Percentiles rank a stretch among this genome's conserved stretches.
These are phyloP conservation scores for Mucor saturninus DNA, from an alignment of 371 early-diverging fungal species.

Conservation along the genomic window DNA sequence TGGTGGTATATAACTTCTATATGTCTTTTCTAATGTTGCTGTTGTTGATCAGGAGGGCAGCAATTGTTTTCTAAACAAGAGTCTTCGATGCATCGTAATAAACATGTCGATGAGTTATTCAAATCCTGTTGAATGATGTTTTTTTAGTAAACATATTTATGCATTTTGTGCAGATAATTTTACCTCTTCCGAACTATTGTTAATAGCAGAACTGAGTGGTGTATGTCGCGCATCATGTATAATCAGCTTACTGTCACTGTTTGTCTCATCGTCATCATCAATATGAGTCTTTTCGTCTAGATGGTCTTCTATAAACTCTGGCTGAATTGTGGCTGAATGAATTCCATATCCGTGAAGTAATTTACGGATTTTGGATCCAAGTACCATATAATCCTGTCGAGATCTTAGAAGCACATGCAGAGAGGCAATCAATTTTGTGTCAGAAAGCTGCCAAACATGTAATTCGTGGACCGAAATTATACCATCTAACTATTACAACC, in stretches of 20 bases:
- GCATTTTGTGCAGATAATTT: neutral
- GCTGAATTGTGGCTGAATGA: constrained; percentile 90
- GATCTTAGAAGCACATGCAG: constrained; percentile 79
- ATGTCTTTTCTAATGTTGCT: neutral
- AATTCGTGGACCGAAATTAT: constrained; percentile 87
- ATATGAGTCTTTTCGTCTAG: neutral
- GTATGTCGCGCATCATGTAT: neutral
- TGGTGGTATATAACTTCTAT: constrained; percentile 5
- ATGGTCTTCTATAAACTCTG: constrained; percentile 72
- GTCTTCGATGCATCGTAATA: constrained; percentile 30
- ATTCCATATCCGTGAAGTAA: constrained; percentile 81
- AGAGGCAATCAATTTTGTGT: constrained; percentile 82
- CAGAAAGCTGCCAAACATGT: constrained; percentile 94
- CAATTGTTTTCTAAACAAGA: constrained; percentile 32
- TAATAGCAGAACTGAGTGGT: neutral
- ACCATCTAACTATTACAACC: constrained; percentile 49
- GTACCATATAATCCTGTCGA: constrained; percentile 59
- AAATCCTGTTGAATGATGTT: constrained; percentile 13
- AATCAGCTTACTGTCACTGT: neutral
- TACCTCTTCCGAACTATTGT: constrained; percentile 12
- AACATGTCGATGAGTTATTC: constrained; percentile 26
- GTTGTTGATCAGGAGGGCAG: constrained; percentile 26
- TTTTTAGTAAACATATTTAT: neutral
- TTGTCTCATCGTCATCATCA: neutral
- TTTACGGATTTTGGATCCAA: constrained; percentile 72